Conservation (phyloP, 106 monocot species). For the Allium fistulosum region DNA sequence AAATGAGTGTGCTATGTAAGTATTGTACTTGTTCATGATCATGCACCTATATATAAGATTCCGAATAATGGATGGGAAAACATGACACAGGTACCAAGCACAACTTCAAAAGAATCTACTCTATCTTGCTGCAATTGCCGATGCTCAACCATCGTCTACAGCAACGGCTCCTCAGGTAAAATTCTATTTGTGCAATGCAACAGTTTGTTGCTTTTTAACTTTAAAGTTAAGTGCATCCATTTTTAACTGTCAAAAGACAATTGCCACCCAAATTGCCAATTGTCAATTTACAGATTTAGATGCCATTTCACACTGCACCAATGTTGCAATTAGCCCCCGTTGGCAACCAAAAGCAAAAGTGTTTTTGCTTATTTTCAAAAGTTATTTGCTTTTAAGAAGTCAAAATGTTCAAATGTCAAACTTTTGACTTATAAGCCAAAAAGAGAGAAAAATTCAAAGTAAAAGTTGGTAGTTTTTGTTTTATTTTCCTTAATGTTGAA, state of each 20-base stretch:
- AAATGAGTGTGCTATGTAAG: slow-evolving; percentile 65
- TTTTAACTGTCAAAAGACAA: neutral
- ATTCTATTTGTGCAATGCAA: neutral
- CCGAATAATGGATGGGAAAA: neutral
- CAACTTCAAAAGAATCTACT: slow-evolving; percentile 93
- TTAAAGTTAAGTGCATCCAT: neutral
- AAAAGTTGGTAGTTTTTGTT: too few relatives aligned
- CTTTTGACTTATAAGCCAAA: too few relatives aligned
- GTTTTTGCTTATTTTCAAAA: too few relatives aligned
- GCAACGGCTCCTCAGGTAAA: slow-evolving; percentile 42
- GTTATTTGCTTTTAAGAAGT: too few relatives aligned
- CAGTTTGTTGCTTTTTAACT: slow-evolving; percentile 21
- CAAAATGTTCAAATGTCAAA: too few relatives aligned
- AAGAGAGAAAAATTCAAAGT: too few relatives aligned
- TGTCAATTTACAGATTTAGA: neutral
- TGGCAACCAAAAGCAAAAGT: too few relatives aligned
- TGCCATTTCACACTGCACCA: neutral
- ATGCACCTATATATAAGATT: neutral
- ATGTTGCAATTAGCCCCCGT: too few relatives aligned
- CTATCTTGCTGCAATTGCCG: slow-evolving; percentile 90
- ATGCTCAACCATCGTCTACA: slow-evolving; percentile 70
- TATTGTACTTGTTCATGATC: neutral
- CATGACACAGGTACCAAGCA: slow-evolving; percentile 71
- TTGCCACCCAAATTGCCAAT: neutral
- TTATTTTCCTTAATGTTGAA: too few relatives aligned